Percentiles rank a stretch among this genome's conserved stretches.
phyloP scores from a whole-genome alignment of 352 stramenopile genomes.

The Phytophthora ramorum region DNA sequence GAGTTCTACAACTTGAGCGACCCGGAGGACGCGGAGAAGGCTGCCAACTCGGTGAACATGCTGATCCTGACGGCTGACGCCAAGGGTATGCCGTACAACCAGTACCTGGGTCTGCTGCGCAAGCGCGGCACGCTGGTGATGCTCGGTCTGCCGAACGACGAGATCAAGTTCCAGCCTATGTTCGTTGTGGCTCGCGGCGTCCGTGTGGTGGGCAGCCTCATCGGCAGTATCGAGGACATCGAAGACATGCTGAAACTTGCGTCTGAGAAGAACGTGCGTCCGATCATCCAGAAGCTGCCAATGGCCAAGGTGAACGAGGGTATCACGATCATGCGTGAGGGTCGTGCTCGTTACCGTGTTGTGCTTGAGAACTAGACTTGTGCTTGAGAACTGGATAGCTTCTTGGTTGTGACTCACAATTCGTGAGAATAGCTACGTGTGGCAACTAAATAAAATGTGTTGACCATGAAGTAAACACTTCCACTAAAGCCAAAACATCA shows the following conservation, averaged over 20 bases:
- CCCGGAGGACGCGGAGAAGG: constrained; percentile 45
- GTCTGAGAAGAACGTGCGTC: constrained; percentile 62
- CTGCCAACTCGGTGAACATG: constrained; percentile 55
- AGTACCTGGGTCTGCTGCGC: constrained; percentile 65
- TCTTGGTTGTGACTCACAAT: not conserved
- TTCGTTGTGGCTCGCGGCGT: constrained; percentile 55
- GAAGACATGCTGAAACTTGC: constrained; percentile 90
- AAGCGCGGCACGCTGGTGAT: constrained; percentile 71
- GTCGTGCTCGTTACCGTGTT: constrained; percentile 56
- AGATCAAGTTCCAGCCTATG: constrained; percentile 68
- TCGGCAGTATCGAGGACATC: constrained; percentile 85
- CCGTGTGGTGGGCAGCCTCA: constrained; percentile 74
- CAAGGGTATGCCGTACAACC: constrained; percentile 55
- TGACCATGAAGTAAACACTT: not conserved
- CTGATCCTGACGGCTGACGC: constrained; percentile 80
- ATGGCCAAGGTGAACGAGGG: constrained; percentile 57
- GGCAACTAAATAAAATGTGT: constrained; percentile 9
- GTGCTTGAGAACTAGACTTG: constrained; percentile 49
- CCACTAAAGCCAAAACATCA: no score
- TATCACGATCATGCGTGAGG: constrained; percentile 44
- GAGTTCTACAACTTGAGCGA: constrained; percentile 66
- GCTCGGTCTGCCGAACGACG: constrained; percentile 68
- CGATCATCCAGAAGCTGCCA: constrained; percentile 55
- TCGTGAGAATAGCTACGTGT: no score
- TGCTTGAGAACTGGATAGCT: constrained; percentile 42